These are phyloP conservation scores for Annulohypoxylon moriforme DNA, from an alignment of 495 filamentous ascomycete species.

Conservation along the genomic window DNA sequence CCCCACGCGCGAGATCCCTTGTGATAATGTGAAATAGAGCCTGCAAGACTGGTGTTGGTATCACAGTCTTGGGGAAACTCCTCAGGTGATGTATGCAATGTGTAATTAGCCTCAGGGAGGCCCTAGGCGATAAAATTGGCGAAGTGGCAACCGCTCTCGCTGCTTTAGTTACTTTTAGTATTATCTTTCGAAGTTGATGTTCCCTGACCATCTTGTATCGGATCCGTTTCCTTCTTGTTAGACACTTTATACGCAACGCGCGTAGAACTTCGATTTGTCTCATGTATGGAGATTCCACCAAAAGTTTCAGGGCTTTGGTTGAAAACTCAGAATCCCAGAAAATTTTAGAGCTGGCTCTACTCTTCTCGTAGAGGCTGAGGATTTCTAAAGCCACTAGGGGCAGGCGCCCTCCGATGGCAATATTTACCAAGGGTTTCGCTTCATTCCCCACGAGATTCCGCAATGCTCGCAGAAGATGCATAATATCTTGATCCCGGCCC, in stretches of 20 bases:
- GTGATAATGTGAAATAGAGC: conserved; percentile 54
- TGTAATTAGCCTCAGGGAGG: conserved; percentile 54
- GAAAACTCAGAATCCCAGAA: conserved; percentile 34
- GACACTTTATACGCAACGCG: conserved; percentile 16
- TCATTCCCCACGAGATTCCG: conserved; percentile 14
- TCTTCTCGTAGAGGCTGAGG: conserved; percentile 33
- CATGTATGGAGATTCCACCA: conserved; percentile 19
- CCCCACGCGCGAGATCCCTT: conserved; percentile 51
- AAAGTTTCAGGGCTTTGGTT: conserved; percentile 23
- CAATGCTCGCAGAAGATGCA: conserved; percentile 21
- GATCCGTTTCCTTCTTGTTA: background rate
- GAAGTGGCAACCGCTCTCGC: conserved; percentile 51
- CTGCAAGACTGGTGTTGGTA: conserved; percentile 41
- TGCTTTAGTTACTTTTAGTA: background rate
- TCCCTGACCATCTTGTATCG: background rate
- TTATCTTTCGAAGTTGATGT: no score
- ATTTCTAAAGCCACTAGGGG: conserved; percentile 43
- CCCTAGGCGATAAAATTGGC: conserved; percentile 48
- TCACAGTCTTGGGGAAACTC: conserved; percentile 33
- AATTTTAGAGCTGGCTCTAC: background rate
- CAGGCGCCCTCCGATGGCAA: conserved; percentile 29
- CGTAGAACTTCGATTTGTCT: conserved; percentile 20
- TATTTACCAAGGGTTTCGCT: conserved; percentile 15
- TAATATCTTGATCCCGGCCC: conserved; percentile 35
- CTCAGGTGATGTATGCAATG: conserved; percentile 52